Percentiles rank a stretch among this genome's conserved stretches.
Conservation (phyloP, 1,284 basidiomycete species). For the Ceratobasidium theobromae region DNA sequence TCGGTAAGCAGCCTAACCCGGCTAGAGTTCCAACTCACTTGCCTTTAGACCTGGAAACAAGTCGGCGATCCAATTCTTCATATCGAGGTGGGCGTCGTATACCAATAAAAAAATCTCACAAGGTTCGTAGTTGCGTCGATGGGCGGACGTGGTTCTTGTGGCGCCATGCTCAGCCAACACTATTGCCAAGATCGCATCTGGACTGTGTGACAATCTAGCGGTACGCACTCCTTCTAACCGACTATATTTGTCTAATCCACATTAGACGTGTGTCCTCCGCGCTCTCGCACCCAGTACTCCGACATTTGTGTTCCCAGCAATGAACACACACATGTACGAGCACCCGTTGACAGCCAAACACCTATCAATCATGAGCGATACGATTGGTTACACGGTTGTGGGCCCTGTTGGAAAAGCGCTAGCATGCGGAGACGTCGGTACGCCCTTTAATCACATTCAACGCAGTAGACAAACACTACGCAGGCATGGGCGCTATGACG, state of each 20-base stretch:
- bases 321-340: conserved; percentile 98
- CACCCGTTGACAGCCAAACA: conserved; percentile 91
- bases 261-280: conserved; percentile 84
- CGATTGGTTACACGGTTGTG: conserved; percentile 75
- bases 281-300: conserved; percentile 80
- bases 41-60: conserved; percentile 56
- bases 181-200: conserved; percentile 86
- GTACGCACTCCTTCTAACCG: conserved; percentile 50
- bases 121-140: conserved; percentile 67
- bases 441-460: conserved; percentile 37
- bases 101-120: not conserved
- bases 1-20: conserved; percentile 49
- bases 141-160: conserved; percentile 94
- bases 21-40: not conserved
- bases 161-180: conserved; percentile 97
- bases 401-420: conserved; percentile 86
- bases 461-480: not conserved
- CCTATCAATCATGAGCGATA: conserved; percentile 65
- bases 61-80: conserved; percentile 94
- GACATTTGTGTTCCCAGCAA: conserved; percentile 91
- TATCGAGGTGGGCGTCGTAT: conserved; percentile 62
- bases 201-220: conserved; percentile 87
- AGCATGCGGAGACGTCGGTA: conserved; percentile 92
- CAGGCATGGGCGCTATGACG: conserved; percentile 88
- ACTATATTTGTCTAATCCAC: conserved; percentile 1